A percentile compares a stretch with the other conserved stretches of the same genome.
phyloP scores from a whole-genome alignment of 345 rosid genomes.

The Turnera subulata region DNA sequence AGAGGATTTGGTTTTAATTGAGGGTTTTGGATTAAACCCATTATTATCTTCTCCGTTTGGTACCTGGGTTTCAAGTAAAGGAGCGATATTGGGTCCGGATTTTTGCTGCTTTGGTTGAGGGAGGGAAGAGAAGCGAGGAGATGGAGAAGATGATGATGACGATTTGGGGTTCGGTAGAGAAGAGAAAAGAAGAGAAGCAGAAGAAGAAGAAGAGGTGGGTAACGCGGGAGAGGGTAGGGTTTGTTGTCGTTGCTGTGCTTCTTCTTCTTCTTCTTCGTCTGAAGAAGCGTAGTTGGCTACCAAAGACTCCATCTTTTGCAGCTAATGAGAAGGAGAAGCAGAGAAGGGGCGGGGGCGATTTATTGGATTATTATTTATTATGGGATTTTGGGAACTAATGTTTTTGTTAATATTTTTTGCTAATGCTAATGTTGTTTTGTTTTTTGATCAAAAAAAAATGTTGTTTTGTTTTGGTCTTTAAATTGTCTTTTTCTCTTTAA shows the following conservation, averaged over 20 bases:
- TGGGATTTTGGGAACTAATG: too few species aligned
- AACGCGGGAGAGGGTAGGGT: conserved; percentile 13
- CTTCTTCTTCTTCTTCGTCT: conserved; percentile 60
- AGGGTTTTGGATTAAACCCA: background rate
- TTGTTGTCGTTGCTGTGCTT: conserved; percentile 5
- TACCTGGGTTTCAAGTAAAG: background rate
- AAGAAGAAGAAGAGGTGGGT: background rate
- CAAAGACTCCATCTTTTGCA: conserved; percentile 91
- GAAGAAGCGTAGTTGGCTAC: conserved; percentile 83
- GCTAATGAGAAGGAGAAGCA: too few species aligned
- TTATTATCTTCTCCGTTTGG: background rate
- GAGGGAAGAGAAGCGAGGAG: conserved; percentile 43
- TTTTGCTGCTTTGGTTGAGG: conserved; percentile 42
- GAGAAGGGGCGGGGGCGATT: too few species aligned
- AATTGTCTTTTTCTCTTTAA: too few species aligned
- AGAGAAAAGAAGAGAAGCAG: conserved; percentile 3
- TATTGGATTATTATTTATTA: too few species aligned
- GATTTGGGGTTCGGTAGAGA: conserved; percentile 16
- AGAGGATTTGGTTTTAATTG: background rate
- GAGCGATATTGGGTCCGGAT: conserved; percentile 1
- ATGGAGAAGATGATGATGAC: conserved; percentile 7
- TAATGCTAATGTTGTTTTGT: too few species aligned
- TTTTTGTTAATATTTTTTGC: too few species aligned
- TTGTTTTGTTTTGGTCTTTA: too few species aligned
- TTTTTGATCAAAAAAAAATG: too few species aligned